A percentile compares a stretch with the other conserved stretches of the same genome.
These are phyloP conservation scores for Aspergillus carbonarius DNA, from an alignment of 2,329 filamentous ascomycete species.

Conservation along the genomic window DNA sequence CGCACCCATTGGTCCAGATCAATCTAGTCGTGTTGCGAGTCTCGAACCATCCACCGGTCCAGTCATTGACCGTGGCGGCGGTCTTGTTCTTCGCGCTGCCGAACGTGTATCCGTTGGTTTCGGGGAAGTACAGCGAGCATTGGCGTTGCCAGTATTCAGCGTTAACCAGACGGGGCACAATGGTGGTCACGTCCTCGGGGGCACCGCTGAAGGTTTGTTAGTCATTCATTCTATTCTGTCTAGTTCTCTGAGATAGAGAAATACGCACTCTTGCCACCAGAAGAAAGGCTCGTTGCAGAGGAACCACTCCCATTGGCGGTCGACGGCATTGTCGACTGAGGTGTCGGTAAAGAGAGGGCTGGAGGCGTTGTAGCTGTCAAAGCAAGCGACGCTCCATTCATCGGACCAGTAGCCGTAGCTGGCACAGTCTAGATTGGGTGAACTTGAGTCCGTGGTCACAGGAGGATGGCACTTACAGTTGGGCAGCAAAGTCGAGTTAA, in stretches of 20 bases:
- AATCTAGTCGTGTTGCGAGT: constrained; percentile 52
- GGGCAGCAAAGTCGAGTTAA: constrained; percentile 47
- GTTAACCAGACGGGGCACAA: constrained; percentile 54
- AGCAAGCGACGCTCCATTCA: constrained; percentile 49
- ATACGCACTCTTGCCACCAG: constrained; percentile 54
- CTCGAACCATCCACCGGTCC: constrained; percentile 57
- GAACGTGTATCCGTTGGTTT: constrained; percentile 1
- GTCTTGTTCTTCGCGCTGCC: constrained; percentile 2
- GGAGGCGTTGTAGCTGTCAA: constrained; percentile 53
- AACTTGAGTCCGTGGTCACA: too few species aligned
- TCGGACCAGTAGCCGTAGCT: constrained; percentile 51
- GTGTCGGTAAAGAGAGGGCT: constrained; percentile 54
- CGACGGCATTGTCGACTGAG: constrained; percentile 45
- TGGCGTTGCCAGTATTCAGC: constrained; percentile 56
- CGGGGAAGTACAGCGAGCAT: constrained; percentile 54
- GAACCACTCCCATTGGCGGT: constrained; percentile 61
- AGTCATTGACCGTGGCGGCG: constrained; percentile 48
- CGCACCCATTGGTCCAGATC: constrained; percentile 57
- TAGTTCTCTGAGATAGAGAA: neutral
- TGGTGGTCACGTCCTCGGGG: constrained; percentile 44
- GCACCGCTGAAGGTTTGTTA: constrained; percentile 37
- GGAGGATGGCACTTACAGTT: constrained; percentile 30
- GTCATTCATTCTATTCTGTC: neutral
- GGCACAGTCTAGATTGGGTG: constrained; percentile 42
- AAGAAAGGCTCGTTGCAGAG: constrained; percentile 63